Evolutionary conservation across 306 rosid species (phyloP), one percentile per base, ranked within the genome.

Genomic region (Astragalus membranaceus): DNA sequence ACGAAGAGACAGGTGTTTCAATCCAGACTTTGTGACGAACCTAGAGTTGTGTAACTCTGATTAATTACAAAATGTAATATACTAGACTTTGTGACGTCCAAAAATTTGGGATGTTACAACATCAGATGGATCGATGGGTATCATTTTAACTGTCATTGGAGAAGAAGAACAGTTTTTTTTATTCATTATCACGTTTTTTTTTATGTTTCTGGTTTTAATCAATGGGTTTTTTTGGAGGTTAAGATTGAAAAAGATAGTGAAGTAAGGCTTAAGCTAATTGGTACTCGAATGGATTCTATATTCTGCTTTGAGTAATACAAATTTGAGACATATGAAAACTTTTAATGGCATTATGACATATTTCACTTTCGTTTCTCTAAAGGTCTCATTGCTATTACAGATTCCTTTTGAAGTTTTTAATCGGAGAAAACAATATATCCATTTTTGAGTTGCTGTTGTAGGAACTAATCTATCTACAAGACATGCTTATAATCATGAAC

Each of bases 171-270:
- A 37, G 49, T 54, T 30, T 17, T 42, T 36, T 73, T 47, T 20
- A 52, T 61, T 61, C 71, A 20, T 16, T 64, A 23, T 46, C 9
- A 3, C 53, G 13, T 54, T 5, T 66, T 43, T 39, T 30, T n/a
- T 36, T 20, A 42, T 33, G 69, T 8, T 66, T 75, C 64, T 72
- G 48, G 65, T 44, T 47, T 70, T 78, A 73, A 72, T 67, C 26
- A 52, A 47, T 36, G 74, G 73, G 10, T n/a, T 73, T 58, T 70
- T 50, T 43, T 81, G 75, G 82, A 92, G 98, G 98, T 94, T 67
- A 94, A 94, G 81, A 94, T 94, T 68, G 96, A 94, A 80, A 94
- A 94, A 65, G 99, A 94, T 30, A 94, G 99, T 67, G 97, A 94
- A 88, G 99, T 94, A 73, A 81, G 99, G 61, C 78, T 94, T 32